Base-by-base conservation (phyloP, 176 grass and related monocot genomes). In the Carex scoparia region DNA sequence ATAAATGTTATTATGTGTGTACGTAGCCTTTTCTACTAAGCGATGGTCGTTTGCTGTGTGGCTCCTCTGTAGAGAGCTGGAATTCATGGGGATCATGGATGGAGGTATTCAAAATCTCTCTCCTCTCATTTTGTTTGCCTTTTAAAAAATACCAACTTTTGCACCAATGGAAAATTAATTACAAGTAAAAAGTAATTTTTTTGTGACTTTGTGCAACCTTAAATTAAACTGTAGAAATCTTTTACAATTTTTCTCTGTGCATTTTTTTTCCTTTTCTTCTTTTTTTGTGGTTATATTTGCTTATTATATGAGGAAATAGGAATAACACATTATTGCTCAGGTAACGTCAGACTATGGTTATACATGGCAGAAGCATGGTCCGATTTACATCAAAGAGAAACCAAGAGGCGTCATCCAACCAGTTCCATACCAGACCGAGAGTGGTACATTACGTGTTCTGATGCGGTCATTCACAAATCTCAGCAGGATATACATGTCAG, bases 31-130 rank as follows among this genome's bases (percentile, higher is more conserved):
- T 85, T 66, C 60, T 85, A 27, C 23, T 85, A 2, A 54, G 61
- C 10, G 82, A 84, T 71, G 87, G 87, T 42, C 73, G 61, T 44
- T 57, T 85, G 3, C 23, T 88, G 15, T 88, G 81, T 11, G 87
- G 76, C 46, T 80, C 87, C n/a, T 89, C 87, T 23, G 57, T 85
- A 5, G 87, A 89, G 54, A 89, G 87, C 76, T 89, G 87, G 87
- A 89, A 85, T 35, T 89, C 87, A 28, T 85, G 83, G 87, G 87
- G 83, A 72, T 49, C 83, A 81, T 85, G 83, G 87, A 81, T 85
- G 23, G 87, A 89, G 51, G 87, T 85, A 70, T 32, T 61, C 48
- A 60, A 48, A 19, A 16, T 14, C 1, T 51, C 7, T 51, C 48
- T 51, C 9, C 8, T 10, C 9, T 10, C 48, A 10, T 49, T 49